Conservation (phyloP, 73 alveolate species). For the Breviolum minutum region DNA sequence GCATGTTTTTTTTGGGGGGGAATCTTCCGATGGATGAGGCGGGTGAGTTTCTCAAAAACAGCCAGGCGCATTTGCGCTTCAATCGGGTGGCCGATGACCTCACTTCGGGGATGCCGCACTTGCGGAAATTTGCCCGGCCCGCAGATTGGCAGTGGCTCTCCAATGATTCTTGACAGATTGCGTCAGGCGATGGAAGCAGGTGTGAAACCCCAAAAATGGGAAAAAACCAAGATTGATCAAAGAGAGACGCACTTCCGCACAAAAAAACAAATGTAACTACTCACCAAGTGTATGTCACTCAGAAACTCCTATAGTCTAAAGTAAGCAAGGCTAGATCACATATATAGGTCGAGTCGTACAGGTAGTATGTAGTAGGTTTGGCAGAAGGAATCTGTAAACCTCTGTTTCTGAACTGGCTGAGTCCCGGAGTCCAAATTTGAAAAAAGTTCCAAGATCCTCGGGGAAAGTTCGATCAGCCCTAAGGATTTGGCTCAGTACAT, state of each 20-base stretch:
- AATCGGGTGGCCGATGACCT: background rate
- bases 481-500: background rate
- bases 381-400: background rate
- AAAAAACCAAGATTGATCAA: background rate
- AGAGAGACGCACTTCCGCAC: background rate
- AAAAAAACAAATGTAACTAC: background rate
- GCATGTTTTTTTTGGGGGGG: too few relatives aligned
- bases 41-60: background rate
- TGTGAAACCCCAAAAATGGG: too few relatives aligned
- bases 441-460: too few relatives aligned
- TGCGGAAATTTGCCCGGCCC: constrained; percentile 3
- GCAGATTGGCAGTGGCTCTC: background rate
- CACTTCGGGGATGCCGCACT: constrained; percentile 5
- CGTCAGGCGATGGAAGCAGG: background rate
- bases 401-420: background rate
- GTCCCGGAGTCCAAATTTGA: background rate
- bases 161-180: background rate
- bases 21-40: background rate
- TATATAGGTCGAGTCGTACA: too few relatives aligned
- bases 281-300: background rate
- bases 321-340: background rate
- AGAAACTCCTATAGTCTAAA: background rate
- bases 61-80: constrained; percentile 4
- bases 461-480: too few relatives aligned
- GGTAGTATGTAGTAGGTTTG: too few relatives aligned